Evolutionary conservation across 2,329 filamentous ascomycete genomes (phyloP).

Genomic region (Lojkania enalia): DNA sequence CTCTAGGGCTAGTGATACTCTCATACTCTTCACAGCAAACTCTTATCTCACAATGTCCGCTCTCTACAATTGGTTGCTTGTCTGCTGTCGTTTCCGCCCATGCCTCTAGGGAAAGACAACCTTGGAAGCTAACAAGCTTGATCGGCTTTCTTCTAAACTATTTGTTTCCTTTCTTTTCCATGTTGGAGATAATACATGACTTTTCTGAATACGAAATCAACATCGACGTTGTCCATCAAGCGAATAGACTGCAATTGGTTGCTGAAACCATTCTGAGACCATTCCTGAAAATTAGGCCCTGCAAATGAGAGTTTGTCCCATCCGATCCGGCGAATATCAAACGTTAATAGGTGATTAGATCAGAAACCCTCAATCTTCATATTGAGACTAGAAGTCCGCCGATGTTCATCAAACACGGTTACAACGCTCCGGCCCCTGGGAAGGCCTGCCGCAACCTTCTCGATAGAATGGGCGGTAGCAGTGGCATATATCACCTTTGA

Average conservation of each 20-base stretch:
- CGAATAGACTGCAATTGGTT: slow-evolving; percentile 9
- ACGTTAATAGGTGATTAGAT: slow-evolving; percentile 12
- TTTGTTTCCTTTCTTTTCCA: slow-evolving; percentile 5
- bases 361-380: slow-evolving; percentile 12
- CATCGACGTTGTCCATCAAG: slow-evolving; percentile 3
- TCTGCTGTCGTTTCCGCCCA: slow-evolving; percentile 13
- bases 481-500: slow-evolving; percentile 10
- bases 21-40: slow-evolving; percentile 13
- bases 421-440: slow-evolving; percentile 10
- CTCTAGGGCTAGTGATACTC: slow-evolving; percentile 14
- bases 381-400: slow-evolving; percentile 11
- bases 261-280: slow-evolving; percentile 8
- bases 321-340: slow-evolving; percentile 10
- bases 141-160: slow-evolving; percentile 11
- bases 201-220: slow-evolving; percentile 7
- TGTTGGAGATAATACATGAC: slow-evolving; percentile 2
- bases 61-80: slow-evolving; percentile 18
- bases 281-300: slow-evolving; percentile 10
- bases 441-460: slow-evolving; percentile 12
- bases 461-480: slow-evolving; percentile 8
- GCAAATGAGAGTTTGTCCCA: slow-evolving; percentile 9
- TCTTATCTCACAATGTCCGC: slow-evolving; percentile 15
- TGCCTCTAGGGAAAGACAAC: slow-evolving; percentile 9
- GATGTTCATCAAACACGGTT: slow-evolving; percentile 11
- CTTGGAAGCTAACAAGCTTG: slow-evolving; percentile 12